phyloP scores from a whole-genome alignment of 495 filamentous ascomycete species.

The Penicillium bovifimosum region DNA sequence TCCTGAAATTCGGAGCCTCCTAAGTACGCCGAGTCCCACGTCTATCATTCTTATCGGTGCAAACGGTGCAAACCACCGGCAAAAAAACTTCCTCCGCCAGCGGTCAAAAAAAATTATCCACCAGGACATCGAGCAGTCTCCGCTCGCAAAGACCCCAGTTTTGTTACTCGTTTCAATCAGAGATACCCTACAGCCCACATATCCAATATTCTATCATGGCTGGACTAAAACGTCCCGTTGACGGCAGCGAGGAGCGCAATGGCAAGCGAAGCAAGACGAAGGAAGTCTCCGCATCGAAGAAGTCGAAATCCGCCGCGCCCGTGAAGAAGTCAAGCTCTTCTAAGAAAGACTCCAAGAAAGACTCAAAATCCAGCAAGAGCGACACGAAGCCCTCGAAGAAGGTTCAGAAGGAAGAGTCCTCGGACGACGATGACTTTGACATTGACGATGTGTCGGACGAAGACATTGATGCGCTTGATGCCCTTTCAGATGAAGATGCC shows the following conservation, averaged over 20 bases:
- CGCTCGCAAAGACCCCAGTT: constrained; percentile 17
- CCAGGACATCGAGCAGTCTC: constrained; percentile 20
- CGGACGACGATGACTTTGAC: constrained; percentile 40
- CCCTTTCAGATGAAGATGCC: constrained; percentile 29
- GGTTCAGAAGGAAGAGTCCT: constrained; percentile 28
- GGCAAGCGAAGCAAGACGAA: constrained; percentile 46
- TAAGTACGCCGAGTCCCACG: too few relatives aligned
- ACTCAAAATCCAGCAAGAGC: constrained; percentile 20
- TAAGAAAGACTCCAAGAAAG: constrained; percentile 27
- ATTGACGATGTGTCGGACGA: constrained; percentile 41
- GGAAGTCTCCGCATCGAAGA: constrained; percentile 32
- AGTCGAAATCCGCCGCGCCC: constrained; percentile 26
- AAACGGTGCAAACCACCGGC: constrained; percentile 29
- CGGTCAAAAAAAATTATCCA: constrained; percentile 30
- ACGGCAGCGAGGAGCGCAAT: constrained; percentile 40
- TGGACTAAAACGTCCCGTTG: constrained; percentile 42
- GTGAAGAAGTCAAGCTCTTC: constrained; percentile 30
- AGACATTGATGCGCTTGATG: constrained; percentile 25
- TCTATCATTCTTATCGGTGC: constrained; percentile 31
- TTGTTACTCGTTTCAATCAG: constrained; percentile 6
- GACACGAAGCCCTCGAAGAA: constrained; percentile 35
- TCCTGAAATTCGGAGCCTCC: too few relatives aligned
- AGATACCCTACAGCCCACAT: neutral
- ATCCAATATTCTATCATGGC: constrained; percentile 27
- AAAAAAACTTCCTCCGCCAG: constrained; percentile 36